A percentile compares a stretch with the other conserved stretches of the same genome.
Conservation (phyloP, 768 basidiomycete genomes). For the Austroboletus festivus region DNA sequence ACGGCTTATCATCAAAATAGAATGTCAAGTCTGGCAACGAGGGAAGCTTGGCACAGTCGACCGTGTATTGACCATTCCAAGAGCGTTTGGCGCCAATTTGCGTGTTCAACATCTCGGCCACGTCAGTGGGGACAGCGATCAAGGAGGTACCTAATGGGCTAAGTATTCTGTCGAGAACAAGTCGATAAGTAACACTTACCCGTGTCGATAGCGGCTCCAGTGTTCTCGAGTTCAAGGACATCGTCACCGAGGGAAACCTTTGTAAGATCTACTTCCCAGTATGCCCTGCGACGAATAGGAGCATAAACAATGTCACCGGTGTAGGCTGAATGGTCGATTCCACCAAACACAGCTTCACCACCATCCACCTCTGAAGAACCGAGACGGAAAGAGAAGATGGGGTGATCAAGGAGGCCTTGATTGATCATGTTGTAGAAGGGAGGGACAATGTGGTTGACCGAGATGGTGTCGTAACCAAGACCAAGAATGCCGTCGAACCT, state of each 20-base stretch:
- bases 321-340: constrained; percentile 75
- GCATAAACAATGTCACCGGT: constrained; percentile 80
- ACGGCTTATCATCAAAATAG: constrained; percentile 77
- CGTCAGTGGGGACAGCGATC: constrained; percentile 89
- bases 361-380: constrained; percentile 85
- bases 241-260: constrained; percentile 85
- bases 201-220: constrained; percentile 91
- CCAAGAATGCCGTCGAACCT: constrained; percentile 97
- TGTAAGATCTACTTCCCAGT: constrained; percentile 97
- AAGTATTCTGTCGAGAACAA: neutral
- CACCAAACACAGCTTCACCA: constrained; percentile 90
- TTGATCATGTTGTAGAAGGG: constrained; percentile 94
- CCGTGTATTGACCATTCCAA: constrained; percentile 94
- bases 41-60: constrained; percentile 87
- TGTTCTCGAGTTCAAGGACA: constrained; percentile 84
- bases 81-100: constrained; percentile 91
- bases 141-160: constrained; percentile 72
- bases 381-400: constrained; percentile 93
- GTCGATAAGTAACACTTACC: constrained; percentile 39
- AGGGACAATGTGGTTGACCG: constrained; percentile 88
- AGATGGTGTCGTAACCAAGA: constrained; percentile 91
- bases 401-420: constrained; percentile 73
- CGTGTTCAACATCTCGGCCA: constrained; percentile 96
- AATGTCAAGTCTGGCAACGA: constrained; percentile 80
- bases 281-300: constrained; percentile 91